A percentile compares a stretch with the other conserved stretches of the same genome.
These are phyloP conservation scores for Gossypium davidsonii DNA, from an alignment of 441 rosid genomes.

Conservation along the genomic window DNA sequence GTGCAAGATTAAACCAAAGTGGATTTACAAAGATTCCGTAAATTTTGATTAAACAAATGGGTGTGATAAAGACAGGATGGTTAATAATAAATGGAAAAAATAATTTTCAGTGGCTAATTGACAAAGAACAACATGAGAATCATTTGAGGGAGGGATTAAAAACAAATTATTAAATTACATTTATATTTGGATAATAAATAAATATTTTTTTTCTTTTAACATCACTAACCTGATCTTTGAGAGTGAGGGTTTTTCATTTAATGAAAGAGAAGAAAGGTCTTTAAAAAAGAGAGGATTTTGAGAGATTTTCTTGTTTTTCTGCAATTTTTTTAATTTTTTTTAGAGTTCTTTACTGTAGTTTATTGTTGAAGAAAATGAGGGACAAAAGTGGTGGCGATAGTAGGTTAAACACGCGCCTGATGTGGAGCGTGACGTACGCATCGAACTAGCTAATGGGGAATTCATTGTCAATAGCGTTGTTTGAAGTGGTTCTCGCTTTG, in stretches of 20 bases:
- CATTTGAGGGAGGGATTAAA: too few relatives aligned
- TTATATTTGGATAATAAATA: too few relatives aligned
- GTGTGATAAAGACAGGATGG: constrained; percentile 20
- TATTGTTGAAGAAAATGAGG: background rate
- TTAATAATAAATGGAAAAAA: background rate
- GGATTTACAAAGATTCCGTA: background rate
- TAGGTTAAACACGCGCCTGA: background rate
- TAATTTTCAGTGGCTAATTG: too few relatives aligned
- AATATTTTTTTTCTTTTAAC: too few relatives aligned
- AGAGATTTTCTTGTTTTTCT: background rate
- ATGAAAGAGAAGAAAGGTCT: background rate
- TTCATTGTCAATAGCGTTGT: too few relatives aligned
- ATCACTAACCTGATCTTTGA: background rate
- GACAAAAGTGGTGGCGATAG: background rate
- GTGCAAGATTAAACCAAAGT: constrained; percentile 20
- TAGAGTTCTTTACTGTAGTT: too few relatives aligned
- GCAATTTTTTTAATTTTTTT: background rate
- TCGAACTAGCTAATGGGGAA: too few relatives aligned
- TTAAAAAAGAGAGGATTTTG: background rate
- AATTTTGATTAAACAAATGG: constrained; percentile 8
- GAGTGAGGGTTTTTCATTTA: background rate
- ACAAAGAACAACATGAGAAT: background rate
- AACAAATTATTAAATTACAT: too few relatives aligned
- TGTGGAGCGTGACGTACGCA: background rate
- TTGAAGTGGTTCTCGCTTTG: background rate